Conservation (phyloP, 495 filamentous ascomycete genomes). For the Xylaria bambusicola region DNA sequence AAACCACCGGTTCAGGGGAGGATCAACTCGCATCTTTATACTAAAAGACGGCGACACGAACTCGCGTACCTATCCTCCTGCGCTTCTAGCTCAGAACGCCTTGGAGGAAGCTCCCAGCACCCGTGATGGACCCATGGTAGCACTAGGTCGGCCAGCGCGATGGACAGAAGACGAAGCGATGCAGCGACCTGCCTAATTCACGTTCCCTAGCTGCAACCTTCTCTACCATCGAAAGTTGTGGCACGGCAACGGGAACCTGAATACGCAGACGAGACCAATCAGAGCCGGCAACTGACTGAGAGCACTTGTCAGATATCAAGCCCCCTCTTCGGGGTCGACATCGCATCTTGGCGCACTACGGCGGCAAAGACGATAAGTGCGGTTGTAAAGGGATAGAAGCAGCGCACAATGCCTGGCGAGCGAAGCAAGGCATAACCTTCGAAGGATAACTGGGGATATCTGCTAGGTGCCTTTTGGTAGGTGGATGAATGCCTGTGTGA, state of each 20-base stretch:
- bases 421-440: constrained; percentile 4
- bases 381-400: background rate
- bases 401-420: background rate
- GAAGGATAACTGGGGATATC: constrained; percentile 8
- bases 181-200: constrained; percentile 19
- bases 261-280: constrained; percentile 1
- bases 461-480: constrained; percentile 4
- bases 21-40: constrained; percentile 15
- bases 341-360: constrained; percentile 5
- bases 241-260: constrained; percentile 9
- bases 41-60: background rate
- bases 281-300: constrained; percentile 6
- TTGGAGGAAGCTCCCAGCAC: constrained; percentile 1
- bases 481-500: constrained; percentile 10
- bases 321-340: background rate
- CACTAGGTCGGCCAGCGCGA: constrained; percentile 2
- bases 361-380: constrained; percentile 15
- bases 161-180: background rate
- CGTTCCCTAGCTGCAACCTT: constrained; percentile 14
- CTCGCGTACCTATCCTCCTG: background rate
- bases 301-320: constrained; percentile 16
- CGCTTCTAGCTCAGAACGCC: background rate
- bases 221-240: constrained; percentile 9
- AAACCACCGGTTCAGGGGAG: background rate
- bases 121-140: constrained; percentile 11